These are phyloP conservation scores for Russula brevipes DNA, from an alignment of 768 basidiomycete species.

Conservation along the genomic window DNA sequence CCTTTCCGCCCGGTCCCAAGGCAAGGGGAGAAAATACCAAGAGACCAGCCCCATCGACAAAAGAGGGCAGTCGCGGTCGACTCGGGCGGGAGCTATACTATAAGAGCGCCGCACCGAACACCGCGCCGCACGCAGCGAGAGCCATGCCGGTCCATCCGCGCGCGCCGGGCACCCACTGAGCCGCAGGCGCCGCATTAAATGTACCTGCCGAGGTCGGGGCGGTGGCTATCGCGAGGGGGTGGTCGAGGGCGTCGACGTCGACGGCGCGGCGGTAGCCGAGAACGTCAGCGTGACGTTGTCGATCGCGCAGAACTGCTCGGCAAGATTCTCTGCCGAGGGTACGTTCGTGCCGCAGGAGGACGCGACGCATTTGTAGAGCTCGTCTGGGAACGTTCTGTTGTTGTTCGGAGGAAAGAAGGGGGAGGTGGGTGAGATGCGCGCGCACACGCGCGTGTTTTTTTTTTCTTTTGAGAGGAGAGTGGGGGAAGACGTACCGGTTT, in stretches of 20 bases:
- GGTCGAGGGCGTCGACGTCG: not conserved
- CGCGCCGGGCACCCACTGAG: not conserved
- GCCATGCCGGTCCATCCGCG: slow-evolving; percentile 9
- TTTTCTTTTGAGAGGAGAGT: not conserved
- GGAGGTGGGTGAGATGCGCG: not conserved
- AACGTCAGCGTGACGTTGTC: slow-evolving; percentile 36
- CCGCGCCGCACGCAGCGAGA: slow-evolving; percentile 3
- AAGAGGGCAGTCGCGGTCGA: not conserved
- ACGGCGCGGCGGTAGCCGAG: slow-evolving; percentile 34
- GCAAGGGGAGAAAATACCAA: not conserved
- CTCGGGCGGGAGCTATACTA: not conserved
- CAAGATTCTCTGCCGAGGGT: slow-evolving; percentile 39
- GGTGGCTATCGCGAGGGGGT: not conserved
- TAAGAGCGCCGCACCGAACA: slow-evolving; percentile 15
- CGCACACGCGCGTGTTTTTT: not conserved
- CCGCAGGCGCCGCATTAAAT: not conserved
- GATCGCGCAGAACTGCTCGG: slow-evolving; percentile 45
- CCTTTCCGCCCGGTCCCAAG: not conserved
- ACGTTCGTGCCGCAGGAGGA: slow-evolving; percentile 37
- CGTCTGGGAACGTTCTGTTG: slow-evolving; percentile 34
- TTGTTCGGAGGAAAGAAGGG: not conserved
- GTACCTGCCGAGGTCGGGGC: not conserved
- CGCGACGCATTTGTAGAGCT: slow-evolving; percentile 38
- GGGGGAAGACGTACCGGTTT: slow-evolving; percentile 30
- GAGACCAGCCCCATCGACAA: not conserved